Percentiles rank a stretch among this genome's conserved stretches.
These are phyloP conservation scores for Croton laevigatus DNA, from an alignment of 441 rosid species.

Conservation along the genomic window DNA sequence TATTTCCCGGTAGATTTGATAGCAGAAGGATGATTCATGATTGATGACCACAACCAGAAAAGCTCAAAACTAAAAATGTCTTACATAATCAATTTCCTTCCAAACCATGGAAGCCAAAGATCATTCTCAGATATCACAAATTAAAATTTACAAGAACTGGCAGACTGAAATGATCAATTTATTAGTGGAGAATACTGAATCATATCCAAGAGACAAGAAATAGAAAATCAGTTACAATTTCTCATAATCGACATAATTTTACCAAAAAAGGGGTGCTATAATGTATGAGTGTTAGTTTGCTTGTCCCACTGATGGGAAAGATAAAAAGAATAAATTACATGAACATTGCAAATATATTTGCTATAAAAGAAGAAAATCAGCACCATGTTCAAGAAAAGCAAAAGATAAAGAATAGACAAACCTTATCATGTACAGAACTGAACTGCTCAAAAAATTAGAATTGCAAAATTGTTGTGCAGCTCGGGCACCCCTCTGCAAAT, in stretches of 20 bases:
- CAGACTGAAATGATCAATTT: not conserved
- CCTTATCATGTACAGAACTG: conserved; percentile 94
- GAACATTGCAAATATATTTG: not conserved
- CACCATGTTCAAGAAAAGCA: not conserved
- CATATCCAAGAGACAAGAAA: not conserved
- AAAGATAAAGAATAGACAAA: conserved; percentile 18
- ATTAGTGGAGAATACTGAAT: not conserved
- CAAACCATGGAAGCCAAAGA: conserved; percentile 5
- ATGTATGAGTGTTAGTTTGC: not conserved
- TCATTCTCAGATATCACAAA: not conserved
- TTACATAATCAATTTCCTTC: not conserved
- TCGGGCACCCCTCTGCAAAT: conserved; percentile 70
- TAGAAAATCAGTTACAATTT: not conserved
- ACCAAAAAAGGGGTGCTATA: not conserved
- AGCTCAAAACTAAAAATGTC: not conserved
- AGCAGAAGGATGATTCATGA: not conserved
- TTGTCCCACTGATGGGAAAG: not conserved
- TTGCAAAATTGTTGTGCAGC: conserved; percentile 84
- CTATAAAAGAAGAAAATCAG: not conserved
- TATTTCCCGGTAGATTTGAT: not conserved
- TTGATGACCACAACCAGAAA: not conserved
- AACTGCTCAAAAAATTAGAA: conserved; percentile 70
- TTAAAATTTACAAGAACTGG: not conserved
- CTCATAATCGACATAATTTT: not conserved
- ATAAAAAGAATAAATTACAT: not conserved